Conservation (phyloP, 108 stramenopile genomes). For the Cyclostephanos invisitatus region DNA sequence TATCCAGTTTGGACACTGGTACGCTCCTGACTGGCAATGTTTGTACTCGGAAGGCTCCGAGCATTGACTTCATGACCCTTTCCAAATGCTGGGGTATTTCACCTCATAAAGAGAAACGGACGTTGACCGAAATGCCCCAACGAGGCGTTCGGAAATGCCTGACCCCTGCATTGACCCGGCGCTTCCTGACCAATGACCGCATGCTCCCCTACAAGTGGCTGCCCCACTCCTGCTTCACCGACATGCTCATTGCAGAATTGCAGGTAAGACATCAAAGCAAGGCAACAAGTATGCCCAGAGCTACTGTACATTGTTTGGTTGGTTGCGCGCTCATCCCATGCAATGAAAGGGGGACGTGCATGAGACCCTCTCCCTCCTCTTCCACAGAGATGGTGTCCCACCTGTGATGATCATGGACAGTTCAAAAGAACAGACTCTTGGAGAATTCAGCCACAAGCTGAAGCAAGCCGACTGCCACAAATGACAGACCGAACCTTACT, state of each 20-base stretch:
- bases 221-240: not conserved
- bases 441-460: slow-evolving; percentile 16
- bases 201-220: slow-evolving; percentile 7
- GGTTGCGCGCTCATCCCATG: slow-evolving; percentile 22
- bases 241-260: not conserved
- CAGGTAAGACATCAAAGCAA: not conserved
- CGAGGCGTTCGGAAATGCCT: slow-evolving; percentile 12
- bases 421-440: slow-evolving; percentile 23
- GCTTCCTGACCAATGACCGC: slow-evolving; percentile 16
- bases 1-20: not conserved
- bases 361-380: slow-evolving; percentile 3
- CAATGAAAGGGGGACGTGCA: slow-evolving; percentile 13
- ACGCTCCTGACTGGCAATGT: not conserved
- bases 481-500: slow-evolving; percentile 24
- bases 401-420: slow-evolving; percentile 22
- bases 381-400: slow-evolving; percentile 10
- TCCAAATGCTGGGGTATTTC: slow-evolving; percentile 36
- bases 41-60: too few species aligned
- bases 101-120: slow-evolving; percentile 10
- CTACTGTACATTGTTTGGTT: not conserved
- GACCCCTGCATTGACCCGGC: not conserved
- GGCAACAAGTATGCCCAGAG: slow-evolving; percentile 12
- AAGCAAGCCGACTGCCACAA: slow-evolving; percentile 19
- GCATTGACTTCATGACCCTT: slow-evolving; percentile 5
- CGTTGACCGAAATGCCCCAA: slow-evolving; percentile 23